Percentiles rank a stretch among this genome's conserved stretches.
Evolutionary conservation across 31 red algal genomes (phyloP).

Genomic region (Endocladia muricata): DNA sequence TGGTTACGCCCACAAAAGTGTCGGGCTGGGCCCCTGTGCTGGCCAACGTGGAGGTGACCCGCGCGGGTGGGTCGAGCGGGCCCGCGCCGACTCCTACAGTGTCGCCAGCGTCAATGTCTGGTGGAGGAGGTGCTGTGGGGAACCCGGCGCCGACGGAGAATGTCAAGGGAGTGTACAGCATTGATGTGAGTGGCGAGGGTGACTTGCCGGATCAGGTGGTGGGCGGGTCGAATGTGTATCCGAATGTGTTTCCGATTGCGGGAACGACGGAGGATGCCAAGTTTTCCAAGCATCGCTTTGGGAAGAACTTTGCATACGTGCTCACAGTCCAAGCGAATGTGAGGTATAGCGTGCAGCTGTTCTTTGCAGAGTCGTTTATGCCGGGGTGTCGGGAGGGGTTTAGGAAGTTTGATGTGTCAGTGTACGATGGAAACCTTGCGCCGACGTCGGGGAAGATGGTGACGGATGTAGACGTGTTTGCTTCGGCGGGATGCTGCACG

Average conservation of each 20-base stretch:
- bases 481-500: slow-evolving; percentile 19
- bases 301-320: slow-evolving; percentile 40
- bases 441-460: slow-evolving; percentile 14
- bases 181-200: slow-evolving; percentile 17
- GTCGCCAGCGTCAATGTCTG: background rate
- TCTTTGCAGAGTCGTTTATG: slow-evolving; percentile 48
- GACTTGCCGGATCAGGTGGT: slow-evolving; percentile 11
- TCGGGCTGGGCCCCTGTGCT: background rate
- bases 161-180: slow-evolving; percentile 1
- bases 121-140: background rate
- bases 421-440: slow-evolving; percentile 5
- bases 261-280: slow-evolving; percentile 22
- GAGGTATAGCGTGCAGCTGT: slow-evolving; percentile 25
- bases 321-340: background rate
- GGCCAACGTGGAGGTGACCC: background rate
- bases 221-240: slow-evolving; percentile 1
- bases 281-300: slow-evolving; percentile 49
- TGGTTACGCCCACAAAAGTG: background rate
- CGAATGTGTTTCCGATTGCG: slow-evolving; percentile 4
- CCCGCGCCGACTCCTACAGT: background rate
- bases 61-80: background rate
- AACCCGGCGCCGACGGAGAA: background rate
- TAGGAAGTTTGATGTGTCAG: slow-evolving; percentile 38
- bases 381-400: background rate
- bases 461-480: slow-evolving; percentile 32